Conservation (phyloP, 495 filamentous ascomycete genomes). For the Aspergillus indologenus region DNA sequence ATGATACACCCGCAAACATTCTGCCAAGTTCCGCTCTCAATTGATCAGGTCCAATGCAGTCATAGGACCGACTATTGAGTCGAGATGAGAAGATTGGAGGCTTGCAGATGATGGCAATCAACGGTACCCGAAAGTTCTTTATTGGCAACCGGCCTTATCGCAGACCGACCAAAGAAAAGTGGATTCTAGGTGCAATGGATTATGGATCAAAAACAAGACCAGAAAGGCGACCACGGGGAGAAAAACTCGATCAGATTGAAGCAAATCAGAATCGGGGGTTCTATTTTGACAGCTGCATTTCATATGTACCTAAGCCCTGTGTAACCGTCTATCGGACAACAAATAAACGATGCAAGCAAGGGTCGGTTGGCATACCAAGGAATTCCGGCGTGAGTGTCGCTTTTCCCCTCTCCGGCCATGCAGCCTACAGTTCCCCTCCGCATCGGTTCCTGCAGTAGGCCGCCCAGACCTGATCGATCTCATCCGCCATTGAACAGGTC, state of each 20-base stretch:
- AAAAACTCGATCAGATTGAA: neutral
- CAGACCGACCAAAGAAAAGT: neutral
- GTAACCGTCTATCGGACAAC: constrained; percentile 9
- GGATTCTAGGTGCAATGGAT: neutral
- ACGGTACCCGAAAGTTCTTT: constrained; percentile 1
- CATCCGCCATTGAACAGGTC: constrained; percentile 24
- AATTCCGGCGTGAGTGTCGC: constrained; percentile 7
- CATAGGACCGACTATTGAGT: constrained; percentile 9
- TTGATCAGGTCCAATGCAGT: neutral
- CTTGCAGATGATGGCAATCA: constrained; percentile 15
- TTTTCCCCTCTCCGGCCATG: constrained; percentile 12
- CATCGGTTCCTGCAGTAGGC: constrained; percentile 48
- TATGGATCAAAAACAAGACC: constrained; percentile 7
- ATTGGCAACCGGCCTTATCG: constrained; percentile 6
- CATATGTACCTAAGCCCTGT: constrained; percentile 4
- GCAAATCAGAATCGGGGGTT: constrained; percentile 8
- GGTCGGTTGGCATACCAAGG: constrained; percentile 6
- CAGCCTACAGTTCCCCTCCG: constrained; percentile 23
- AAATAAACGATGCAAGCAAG: constrained; percentile 15
- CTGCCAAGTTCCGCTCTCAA: neutral
- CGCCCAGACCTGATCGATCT: constrained; percentile 24
- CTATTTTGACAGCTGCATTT: constrained; percentile 17
- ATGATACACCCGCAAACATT: neutral
- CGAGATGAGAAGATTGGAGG: constrained; percentile 13
- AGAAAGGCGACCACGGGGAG: constrained; percentile 6